Evolutionary conservation across 805 yeast genomes (phyloP).

Genomic region (Starmera caribaea): DNA sequence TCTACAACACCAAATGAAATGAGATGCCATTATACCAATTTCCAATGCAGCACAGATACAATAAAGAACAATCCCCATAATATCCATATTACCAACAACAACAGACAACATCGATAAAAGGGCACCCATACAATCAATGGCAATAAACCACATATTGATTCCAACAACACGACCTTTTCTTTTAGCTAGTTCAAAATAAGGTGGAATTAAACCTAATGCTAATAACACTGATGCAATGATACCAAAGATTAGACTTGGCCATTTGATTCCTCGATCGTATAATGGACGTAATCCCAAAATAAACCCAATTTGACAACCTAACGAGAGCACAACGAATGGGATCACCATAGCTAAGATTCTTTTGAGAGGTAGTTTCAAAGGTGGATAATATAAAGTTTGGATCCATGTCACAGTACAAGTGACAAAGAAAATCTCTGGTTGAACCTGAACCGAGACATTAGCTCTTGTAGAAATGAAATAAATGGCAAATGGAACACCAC

Average conservation of each 20-base stretch:
- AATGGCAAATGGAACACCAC: constrained; percentile 78
- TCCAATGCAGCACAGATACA: constrained; percentile 58
- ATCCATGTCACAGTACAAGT: constrained; percentile 60
- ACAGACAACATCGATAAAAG: constrained; percentile 61
- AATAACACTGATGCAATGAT: constrained; percentile 67
- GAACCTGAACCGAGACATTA: constrained; percentile 72
- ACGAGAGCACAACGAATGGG: constrained; percentile 31
- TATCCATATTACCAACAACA: constrained; percentile 48
- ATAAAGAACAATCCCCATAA: constrained; percentile 64
- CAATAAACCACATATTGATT: constrained; percentile 70
- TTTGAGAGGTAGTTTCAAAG: constrained; percentile 31
- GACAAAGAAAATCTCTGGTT: constrained; percentile 76
- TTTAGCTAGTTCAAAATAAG: constrained; percentile 75
- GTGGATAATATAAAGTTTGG: constrained; percentile 72
- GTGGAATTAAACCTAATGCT: constrained; percentile 77
- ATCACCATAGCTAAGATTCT: constrained; percentile 30
- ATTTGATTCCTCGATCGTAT: constrained; percentile 37
- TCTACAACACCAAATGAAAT: constrained; percentile 47
- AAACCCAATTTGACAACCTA: constrained; percentile 62
- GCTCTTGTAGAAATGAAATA: constrained; percentile 69
- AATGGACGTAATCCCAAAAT: constrained; percentile 59
- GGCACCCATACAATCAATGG: constrained; percentile 77
- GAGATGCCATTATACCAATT: constrained; percentile 58
- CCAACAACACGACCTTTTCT: constrained; percentile 84
- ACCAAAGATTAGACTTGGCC: constrained; percentile 82